Evolutionary conservation across 768 basidiomycete species (phyloP), one percentile per base, ranked within the genome.

Genomic region (Clitopilus hobsonii): DNA sequence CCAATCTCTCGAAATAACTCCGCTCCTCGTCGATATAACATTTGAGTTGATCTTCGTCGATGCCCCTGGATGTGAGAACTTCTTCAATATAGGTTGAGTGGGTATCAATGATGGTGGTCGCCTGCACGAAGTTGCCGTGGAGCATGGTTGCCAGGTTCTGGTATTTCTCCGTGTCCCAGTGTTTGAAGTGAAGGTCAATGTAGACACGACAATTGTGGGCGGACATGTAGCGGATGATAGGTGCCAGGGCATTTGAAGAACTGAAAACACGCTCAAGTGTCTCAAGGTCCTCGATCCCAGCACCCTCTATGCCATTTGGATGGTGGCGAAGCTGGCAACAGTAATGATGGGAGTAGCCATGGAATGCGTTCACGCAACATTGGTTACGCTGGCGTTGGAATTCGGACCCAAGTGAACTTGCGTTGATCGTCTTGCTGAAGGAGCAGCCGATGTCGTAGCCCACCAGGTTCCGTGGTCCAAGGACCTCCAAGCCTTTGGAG

Each of bases 201-300:
- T 65, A 61, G 6, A 69, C 53, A 6, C 54, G 58, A 6, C 64
- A 62, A 18, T 61, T 65, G 57, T 65, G 71, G 0, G 59, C 30
- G 6, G 68, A 65, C 14, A 64, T 62, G 54, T 71, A 66, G 1
- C 65, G 61, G 0, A 61, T 68, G 10, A 66, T 49, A 2, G 62
- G 13, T 0, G 67, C 65, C 1, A 69, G 60, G 4, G 55, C 32
- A 56, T 74, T 73, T 13, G 70, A 70, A 2, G 60, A 57, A 16
- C 62, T 65, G 56, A 73, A 74, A 6, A 70, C 55, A 1, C 63
- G 60, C 50, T 74, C 70, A 27, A 61, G 56, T 0, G 63, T 69
- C 45, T 72, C 66, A 5, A 73, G 54, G 51, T 74, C 74, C 55
- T 73, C 70, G 3, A 74, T 51, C 16, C 74, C 72, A n/a, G 61